A percentile compares a stretch with the other conserved stretches of the same genome.
phyloP scores from a whole-genome alignment of 2,329 filamentous ascomycete species.

The Monilinia fructicola region DNA sequence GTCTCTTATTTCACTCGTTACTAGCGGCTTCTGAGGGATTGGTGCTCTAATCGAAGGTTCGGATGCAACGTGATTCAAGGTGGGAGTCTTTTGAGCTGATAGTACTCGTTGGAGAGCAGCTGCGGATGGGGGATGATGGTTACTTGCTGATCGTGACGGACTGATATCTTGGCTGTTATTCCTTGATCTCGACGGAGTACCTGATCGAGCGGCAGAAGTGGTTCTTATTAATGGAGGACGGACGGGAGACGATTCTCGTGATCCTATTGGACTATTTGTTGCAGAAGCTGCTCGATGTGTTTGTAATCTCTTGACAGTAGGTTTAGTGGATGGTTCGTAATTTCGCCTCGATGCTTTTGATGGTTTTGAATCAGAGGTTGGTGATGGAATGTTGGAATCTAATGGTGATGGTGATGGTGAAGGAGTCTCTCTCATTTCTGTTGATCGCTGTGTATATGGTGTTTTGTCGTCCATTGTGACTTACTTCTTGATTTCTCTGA shows the following conservation, averaged over 20 bases:
- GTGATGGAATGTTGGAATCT: constrained; percentile 16
- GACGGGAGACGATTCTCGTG: constrained; percentile 50
- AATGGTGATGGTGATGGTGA: constrained; percentile 16
- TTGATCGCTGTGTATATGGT: constrained; percentile 1
- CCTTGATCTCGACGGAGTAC: constrained; percentile 53
- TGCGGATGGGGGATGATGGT: constrained; percentile 59
- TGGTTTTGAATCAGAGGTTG: constrained; percentile 12
- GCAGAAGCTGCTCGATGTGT: constrained; percentile 41
- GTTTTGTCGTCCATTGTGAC: constrained; percentile 21
- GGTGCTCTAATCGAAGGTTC: constrained; percentile 63
- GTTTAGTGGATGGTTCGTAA: constrained; percentile 34
- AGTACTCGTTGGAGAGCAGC: constrained; percentile 65
- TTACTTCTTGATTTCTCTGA: constrained; percentile 14
- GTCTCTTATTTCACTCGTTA: constrained; percentile 53
- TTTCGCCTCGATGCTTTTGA: constrained; percentile 22
- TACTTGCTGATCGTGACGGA: constrained; percentile 53
- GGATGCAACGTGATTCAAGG: constrained; percentile 58
- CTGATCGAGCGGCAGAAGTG: constrained; percentile 31
- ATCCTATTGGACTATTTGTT: constrained; percentile 48
- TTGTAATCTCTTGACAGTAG: constrained; percentile 35
- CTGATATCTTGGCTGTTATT: constrained; percentile 68
- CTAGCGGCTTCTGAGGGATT: constrained; percentile 61
- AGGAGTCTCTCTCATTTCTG: constrained; percentile 19
- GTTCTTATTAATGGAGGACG: constrained; percentile 38
- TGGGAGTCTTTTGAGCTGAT: constrained; percentile 63